A percentile compares a stretch with the other conserved stretches of the same genome.
Evolutionary conservation across 805 yeast genomes (phyloP).

Genomic region (Kuraishia floccosa): DNA sequence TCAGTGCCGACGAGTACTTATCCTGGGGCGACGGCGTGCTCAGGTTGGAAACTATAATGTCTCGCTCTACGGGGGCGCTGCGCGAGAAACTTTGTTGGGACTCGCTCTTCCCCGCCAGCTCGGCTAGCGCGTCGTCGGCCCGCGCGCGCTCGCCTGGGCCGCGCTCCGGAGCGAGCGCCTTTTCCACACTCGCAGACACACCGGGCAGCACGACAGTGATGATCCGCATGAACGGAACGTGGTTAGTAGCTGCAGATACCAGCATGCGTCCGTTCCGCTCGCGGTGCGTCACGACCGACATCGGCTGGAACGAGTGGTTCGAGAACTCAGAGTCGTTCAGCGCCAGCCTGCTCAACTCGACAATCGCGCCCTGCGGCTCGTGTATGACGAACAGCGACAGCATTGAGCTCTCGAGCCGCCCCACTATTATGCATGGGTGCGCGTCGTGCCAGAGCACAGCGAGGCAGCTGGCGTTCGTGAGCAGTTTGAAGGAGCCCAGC

Average conservation of each 20-base stretch:
- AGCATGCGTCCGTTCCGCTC: slow-evolving; percentile 11
- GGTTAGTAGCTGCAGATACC: slow-evolving; percentile 63
- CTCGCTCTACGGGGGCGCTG: slow-evolving; percentile 17
- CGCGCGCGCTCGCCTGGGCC: slow-evolving; percentile 5
- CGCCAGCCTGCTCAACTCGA: slow-evolving; percentile 35
- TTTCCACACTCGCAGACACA: slow-evolving; percentile 2
- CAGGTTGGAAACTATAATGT: slow-evolving; percentile 26
- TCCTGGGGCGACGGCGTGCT: slow-evolving; percentile 57
- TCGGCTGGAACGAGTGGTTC: slow-evolving; percentile 50
- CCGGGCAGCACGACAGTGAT: slow-evolving; percentile 39
- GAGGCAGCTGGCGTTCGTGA: slow-evolving; percentile 42
- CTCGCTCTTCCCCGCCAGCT: slow-evolving; percentile 2
- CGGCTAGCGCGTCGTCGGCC: slow-evolving; percentile 1
- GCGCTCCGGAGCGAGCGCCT: neutral
- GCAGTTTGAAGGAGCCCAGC: slow-evolving; percentile 21
- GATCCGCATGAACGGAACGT: slow-evolving; percentile 65
- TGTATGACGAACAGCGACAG: slow-evolving; percentile 29
- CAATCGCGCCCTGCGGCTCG: slow-evolving; percentile 10
- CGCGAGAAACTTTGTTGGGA: slow-evolving; percentile 11
- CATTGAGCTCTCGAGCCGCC: slow-evolving; percentile 50
- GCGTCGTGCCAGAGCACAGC: slow-evolving; percentile 17
- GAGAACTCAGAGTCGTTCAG: slow-evolving; percentile 67
- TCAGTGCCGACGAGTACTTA: slow-evolving; percentile 41
- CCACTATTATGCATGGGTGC: slow-evolving; percentile 33
- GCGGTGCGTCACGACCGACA: slow-evolving; percentile 18